Evolutionary conservation across 2,329 filamentous ascomycete species (phyloP).

Genomic region (Fusarium xyrophilum): DNA sequence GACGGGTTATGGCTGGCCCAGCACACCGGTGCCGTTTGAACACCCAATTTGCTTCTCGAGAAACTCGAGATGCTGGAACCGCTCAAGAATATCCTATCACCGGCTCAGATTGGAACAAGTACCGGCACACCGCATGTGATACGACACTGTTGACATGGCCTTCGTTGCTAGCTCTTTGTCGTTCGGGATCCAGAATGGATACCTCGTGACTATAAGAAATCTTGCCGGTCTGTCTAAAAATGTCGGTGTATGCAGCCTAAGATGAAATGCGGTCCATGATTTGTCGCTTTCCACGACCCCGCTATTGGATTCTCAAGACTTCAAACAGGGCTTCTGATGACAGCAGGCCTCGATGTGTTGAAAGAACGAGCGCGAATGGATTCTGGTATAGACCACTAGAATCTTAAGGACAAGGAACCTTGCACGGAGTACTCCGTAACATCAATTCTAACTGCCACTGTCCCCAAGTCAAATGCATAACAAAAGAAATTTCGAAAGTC

Average conservation of each 20-base stretch:
- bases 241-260: constrained; percentile 40
- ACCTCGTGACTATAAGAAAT: constrained; percentile 32
- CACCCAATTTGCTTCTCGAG: constrained; percentile 26
- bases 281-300: constrained; percentile 27
- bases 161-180: constrained; percentile 14
- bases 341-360: constrained; percentile 3
- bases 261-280: constrained; percentile 10
- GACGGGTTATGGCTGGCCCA: constrained; percentile 39
- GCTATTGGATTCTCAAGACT: constrained; percentile 19
- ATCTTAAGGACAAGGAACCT: not conserved
- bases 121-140: constrained; percentile 36
- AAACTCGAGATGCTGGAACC: constrained; percentile 16
- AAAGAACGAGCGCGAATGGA: constrained; percentile 13
- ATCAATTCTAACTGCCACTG: not conserved
- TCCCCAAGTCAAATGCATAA: not conserved
- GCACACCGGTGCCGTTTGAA: constrained; percentile 37
- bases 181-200: constrained; percentile 21
- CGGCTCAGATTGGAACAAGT: constrained; percentile 1
- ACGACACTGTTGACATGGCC: constrained; percentile 25
- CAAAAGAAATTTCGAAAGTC: constrained; percentile 4
- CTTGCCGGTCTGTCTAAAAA: constrained; percentile 35
- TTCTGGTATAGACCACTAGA: constrained; percentile 8
- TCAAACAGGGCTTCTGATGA: constrained; percentile 1
- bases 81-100: constrained; percentile 18
- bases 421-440: not conserved